These are phyloP conservation scores for Scedosporium apiospermum DNA, from an alignment of 2,329 filamentous ascomycete species.

Conservation along the genomic window DNA sequence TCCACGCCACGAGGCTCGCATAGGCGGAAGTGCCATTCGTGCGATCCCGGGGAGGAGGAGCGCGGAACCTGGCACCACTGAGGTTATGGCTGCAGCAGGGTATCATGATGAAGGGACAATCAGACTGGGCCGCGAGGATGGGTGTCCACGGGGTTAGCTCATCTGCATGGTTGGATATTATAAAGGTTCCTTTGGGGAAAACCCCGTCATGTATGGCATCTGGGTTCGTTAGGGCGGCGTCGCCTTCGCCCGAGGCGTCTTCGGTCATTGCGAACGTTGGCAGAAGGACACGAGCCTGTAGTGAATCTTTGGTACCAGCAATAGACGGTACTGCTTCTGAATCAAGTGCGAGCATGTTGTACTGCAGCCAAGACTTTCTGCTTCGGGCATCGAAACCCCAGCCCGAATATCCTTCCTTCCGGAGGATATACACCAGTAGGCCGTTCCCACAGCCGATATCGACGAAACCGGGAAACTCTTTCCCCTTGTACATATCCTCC, in stretches of 20 bases:
- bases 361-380: slow-evolving; percentile 76
- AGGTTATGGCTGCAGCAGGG: slow-evolving; percentile 92
- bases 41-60: slow-evolving; percentile 43
- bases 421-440: slow-evolving; percentile 73
- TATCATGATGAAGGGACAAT: slow-evolving; percentile 80
- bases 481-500: slow-evolving; percentile 63
- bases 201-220: slow-evolving; percentile 43
- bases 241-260: slow-evolving; percentile 9
- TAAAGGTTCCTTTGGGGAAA: slow-evolving; percentile 71
- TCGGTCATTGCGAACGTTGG: slow-evolving; percentile 28
- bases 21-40: slow-evolving; percentile 59
- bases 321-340: not conserved
- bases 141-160: slow-evolving; percentile 96
- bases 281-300: slow-evolving; percentile 39
- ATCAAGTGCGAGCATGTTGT: slow-evolving; percentile 29
- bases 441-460: slow-evolving; percentile 97
- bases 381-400: slow-evolving; percentile 88
- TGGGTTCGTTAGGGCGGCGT: slow-evolving; percentile 9
- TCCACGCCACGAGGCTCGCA: slow-evolving; percentile 73
- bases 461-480: slow-evolving; percentile 76
- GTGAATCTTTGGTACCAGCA: slow-evolving; percentile 11
- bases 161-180: slow-evolving; percentile 95
- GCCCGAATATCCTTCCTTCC: slow-evolving; percentile 69
- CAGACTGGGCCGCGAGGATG: slow-evolving; percentile 65
- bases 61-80: slow-evolving; percentile 64